Conservation (phyloP, 768 basidiomycete genomes). For the Termitomyces sp. region DNA sequence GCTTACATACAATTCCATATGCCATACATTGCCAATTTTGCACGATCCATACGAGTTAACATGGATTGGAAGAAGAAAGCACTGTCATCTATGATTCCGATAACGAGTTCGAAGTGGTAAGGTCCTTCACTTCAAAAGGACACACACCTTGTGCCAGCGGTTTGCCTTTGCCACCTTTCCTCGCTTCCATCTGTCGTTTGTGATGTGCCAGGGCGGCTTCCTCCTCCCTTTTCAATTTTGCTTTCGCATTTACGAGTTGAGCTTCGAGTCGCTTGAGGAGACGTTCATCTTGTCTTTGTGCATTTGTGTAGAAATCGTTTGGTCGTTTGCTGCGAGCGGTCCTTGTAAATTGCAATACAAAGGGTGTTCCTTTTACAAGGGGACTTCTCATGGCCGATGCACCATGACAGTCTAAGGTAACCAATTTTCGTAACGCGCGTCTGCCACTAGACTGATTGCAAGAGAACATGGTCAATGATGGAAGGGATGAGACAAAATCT, state of each 20-base stretch:
- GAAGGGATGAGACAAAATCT: not conserved
- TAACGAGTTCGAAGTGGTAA: not conserved
- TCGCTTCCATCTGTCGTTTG: slow-evolving; percentile 11
- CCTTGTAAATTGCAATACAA: slow-evolving; percentile 11
- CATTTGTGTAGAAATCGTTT: slow-evolving; percentile 16
- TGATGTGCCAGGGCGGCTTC: slow-evolving; percentile 6
- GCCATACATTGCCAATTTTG: slow-evolving; percentile 17
- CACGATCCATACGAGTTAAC: slow-evolving; percentile 22
- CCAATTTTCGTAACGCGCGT: not conserved
- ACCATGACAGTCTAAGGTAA: slow-evolving; percentile 1
- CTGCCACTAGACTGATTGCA: not conserved
- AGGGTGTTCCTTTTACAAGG: slow-evolving; percentile 1
- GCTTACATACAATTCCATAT: slow-evolving; percentile 23
- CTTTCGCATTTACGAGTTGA: slow-evolving; percentile 19
- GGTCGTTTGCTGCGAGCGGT: slow-evolving; percentile 16
- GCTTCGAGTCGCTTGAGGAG: slow-evolving; percentile 25
- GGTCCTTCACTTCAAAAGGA: not conserved
- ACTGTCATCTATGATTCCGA: slow-evolving; percentile 9
- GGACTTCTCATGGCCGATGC: not conserved
- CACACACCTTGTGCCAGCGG: slow-evolving; percentile 6
- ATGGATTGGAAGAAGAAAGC: slow-evolving; percentile 23
- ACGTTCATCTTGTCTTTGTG: slow-evolving; percentile 19
- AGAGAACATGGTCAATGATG: slow-evolving; percentile 3
- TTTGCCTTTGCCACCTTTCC: slow-evolving; percentile 13
- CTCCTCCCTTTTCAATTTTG: slow-evolving; percentile 20